Evolutionary conservation across 805 yeast genomes (phyloP).

Genomic region (Schwanniomyces occidentalis): DNA sequence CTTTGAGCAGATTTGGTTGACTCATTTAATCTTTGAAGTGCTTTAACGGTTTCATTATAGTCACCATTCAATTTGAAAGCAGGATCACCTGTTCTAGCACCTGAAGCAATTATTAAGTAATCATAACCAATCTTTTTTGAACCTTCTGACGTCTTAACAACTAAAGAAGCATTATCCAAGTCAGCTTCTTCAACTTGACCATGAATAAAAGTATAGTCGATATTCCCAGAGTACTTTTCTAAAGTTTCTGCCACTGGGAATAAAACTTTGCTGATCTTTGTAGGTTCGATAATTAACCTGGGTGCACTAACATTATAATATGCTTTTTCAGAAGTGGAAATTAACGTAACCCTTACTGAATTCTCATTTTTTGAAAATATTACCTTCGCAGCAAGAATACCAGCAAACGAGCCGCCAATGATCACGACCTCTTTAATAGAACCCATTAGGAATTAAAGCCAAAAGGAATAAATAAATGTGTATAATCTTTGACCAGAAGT

Average conservation of each 20-base stretch:
- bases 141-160: constrained; percentile 10
- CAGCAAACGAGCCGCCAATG: constrained; percentile 41
- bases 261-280: constrained; percentile 14
- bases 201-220: constrained; percentile 18
- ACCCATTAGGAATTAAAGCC: too few species aligned
- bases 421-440: constrained; percentile 20
- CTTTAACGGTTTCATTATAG: constrained; percentile 14
- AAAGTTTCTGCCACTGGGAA: constrained; percentile 20
- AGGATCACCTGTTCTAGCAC: constrained; percentile 20
- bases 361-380: constrained; percentile 11
- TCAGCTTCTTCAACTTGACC: constrained; percentile 27
- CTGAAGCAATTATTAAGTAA: constrained; percentile 36
- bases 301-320: constrained; percentile 32
- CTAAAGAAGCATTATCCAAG: constrained; percentile 20
- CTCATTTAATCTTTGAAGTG: constrained; percentile 15
- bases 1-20: constrained; percentile 20
- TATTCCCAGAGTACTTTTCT: constrained; percentile 12
- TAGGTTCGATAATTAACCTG: constrained; percentile 30
- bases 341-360: constrained; percentile 21
- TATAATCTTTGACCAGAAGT: too few species aligned
- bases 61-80: constrained; percentile 27
- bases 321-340: constrained; percentile 24
- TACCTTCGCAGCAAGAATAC: constrained; percentile 24
- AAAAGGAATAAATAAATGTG: too few species aligned
- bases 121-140: constrained; percentile 21